phyloP scores from a whole-genome alignment of 1,139 yeast species.

The Pichia sp. region DNA sequence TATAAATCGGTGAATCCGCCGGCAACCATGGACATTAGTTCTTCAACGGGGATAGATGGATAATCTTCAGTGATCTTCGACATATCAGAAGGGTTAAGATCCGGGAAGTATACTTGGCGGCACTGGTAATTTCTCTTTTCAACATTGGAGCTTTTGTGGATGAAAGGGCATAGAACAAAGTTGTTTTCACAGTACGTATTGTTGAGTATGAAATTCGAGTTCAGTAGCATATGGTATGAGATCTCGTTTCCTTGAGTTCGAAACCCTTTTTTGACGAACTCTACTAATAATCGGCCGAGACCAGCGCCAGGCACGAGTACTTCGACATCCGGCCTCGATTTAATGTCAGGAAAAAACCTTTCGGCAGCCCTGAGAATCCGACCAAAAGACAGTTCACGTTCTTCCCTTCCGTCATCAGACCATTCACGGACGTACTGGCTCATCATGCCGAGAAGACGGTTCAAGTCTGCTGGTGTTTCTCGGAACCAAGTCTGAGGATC shows the following conservation, averaged over 20 bases:
- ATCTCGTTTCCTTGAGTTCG: conserved; percentile 82
- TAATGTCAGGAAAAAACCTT: conserved; percentile 38
- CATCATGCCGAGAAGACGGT: conserved; percentile 58
- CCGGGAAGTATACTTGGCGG: conserved; percentile 52
- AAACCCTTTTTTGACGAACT: conserved; percentile 63
- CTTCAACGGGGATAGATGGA: conserved; percentile 44
- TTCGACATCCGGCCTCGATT: conserved; percentile 38
- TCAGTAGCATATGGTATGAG: conserved; percentile 73
- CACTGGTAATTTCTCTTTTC: conserved; percentile 42
- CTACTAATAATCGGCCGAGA: conserved; percentile 71
- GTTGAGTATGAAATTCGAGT: conserved; percentile 63
- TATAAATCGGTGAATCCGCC: conserved; percentile 79
- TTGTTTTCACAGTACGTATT: conserved; percentile 40
- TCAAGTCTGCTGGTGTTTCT: conserved; percentile 45
- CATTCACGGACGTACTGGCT: conserved; percentile 73
- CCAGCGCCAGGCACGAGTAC: conserved; percentile 84
- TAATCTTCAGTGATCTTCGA: conserved; percentile 31
- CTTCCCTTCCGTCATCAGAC: conserved; percentile 58
- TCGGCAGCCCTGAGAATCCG: conserved; percentile 46
- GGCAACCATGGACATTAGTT: conserved; percentile 69
- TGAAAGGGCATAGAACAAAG: conserved; percentile 48
- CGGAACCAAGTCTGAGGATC: conserved; percentile 30
- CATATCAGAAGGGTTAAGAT: conserved; percentile 42
- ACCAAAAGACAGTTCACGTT: conserved; percentile 46
- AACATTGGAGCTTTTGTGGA: conserved; percentile 50